Evolutionary conservation across 805 yeast species (phyloP).

Genomic region (Allodekkera sacchari): DNA sequence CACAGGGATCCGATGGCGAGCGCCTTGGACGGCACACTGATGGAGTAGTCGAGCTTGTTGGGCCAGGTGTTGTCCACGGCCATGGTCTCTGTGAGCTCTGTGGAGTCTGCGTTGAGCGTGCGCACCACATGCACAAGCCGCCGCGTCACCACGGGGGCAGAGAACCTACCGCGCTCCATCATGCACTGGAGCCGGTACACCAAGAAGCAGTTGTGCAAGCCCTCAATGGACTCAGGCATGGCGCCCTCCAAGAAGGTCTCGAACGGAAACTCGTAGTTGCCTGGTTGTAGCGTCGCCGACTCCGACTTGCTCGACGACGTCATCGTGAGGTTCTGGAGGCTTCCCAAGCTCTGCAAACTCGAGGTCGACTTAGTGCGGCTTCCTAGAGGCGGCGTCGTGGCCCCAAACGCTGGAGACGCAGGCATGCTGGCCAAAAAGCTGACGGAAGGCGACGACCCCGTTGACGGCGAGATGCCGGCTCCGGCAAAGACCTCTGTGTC

Average conservation of each 20-base stretch:
- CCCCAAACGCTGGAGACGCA: constrained; percentile 12
- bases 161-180: constrained; percentile 76
- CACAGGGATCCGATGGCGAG: constrained; percentile 80
- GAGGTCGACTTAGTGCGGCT: constrained; percentile 18
- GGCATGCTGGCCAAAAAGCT: neutral
- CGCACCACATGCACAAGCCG: constrained; percentile 76
- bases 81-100: constrained; percentile 84
- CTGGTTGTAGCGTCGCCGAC: constrained; percentile 45
- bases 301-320: neutral
- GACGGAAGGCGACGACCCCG: neutral
- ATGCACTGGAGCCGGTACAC: constrained; percentile 68
- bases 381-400: neutral
- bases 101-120: constrained; percentile 79
- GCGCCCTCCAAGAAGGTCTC: constrained; percentile 78
- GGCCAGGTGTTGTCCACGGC: constrained; percentile 97
- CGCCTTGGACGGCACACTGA: constrained; percentile 81
- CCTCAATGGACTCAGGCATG: constrained; percentile 82
- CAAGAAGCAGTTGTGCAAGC: constrained; percentile 71
- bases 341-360: neutral
- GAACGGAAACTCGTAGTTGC: constrained; percentile 89
- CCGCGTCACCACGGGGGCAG: constrained; percentile 52
- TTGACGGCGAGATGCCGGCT: neutral
- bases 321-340: neutral
- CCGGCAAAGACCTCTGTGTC: constrained; percentile 1
- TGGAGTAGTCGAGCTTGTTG: constrained; percentile 78